Base-by-base conservation (phyloP, 176 grass and related monocot species). In the Hordeum marinum region DNA sequence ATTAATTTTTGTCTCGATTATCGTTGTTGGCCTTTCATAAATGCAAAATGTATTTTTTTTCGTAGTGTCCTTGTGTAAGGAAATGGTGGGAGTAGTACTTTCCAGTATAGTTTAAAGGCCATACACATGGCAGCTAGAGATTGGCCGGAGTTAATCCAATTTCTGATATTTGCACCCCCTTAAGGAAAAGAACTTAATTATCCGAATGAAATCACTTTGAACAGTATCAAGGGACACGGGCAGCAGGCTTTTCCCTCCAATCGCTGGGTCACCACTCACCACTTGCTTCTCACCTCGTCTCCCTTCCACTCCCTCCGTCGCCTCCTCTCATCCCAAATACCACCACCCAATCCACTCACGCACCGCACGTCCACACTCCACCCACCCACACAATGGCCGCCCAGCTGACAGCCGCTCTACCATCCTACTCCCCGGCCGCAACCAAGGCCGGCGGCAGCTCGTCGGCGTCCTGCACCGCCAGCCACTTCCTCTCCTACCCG, bases 321-420 rank as follows among this genome's bases (percentile, higher is more conserved):
- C 27, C 41, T 12, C 64, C 9, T 12, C 29, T 5, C 39, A 64
- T 17, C 60, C 18, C 37, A 78, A 54, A 54, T 54, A 54, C 50
- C 50, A 54, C 50, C 50, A 58, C 48, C 81, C 87, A 84, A 88
- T 79, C 81, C 68, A 13, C 12, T 24, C 57, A 42, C 52, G 13
- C 80, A 34, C 31, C 29, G 31, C 64, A 36, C 63, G 11, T 71
- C 42, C 26, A 5, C 26, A 11, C 63, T 50, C 57, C 10, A 21
- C 24, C 55, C 57, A 21, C 29, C 20, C 58, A 15, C 48, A 75
- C 86, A 55, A 90, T 90, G 75, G 79, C 92, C 66, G 89, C 88
- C 87, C 50, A 54, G 50, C 75, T 93, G 2, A 57, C 90, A 24
- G 86, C 90, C 40, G 86, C 90, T 36, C 81, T 84, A 0, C 86